These are phyloP conservation scores for Paragyromitra xinjiangensis DNA, from an alignment of 495 filamentous ascomycete genomes.

Conservation along the genomic window DNA sequence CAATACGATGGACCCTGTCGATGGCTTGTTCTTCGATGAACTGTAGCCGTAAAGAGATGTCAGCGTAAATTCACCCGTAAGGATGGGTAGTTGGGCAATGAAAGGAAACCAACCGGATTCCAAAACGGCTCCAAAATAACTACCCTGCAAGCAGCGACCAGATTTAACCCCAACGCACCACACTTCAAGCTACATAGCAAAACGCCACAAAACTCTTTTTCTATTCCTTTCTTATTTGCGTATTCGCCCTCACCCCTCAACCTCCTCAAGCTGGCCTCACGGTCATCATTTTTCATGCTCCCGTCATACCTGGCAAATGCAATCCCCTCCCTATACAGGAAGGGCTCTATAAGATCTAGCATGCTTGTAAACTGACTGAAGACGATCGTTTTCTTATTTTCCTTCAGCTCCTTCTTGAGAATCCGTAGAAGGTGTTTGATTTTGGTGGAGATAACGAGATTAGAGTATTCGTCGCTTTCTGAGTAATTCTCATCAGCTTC, in stretches of 20 bases:
- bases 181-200: constrained; percentile 93
- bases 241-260: constrained; percentile 63
- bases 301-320: constrained; percentile 91
- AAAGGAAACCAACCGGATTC: constrained; percentile 76
- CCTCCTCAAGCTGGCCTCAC: constrained; percentile 77
- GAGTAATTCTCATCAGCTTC: constrained; percentile 61
- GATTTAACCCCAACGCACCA: constrained; percentile 89
- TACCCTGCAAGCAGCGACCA: constrained; percentile 91
- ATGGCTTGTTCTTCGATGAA: constrained; percentile 99
- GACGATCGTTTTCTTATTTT: constrained; percentile 90
- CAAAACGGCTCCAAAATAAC: constrained; percentile 97
- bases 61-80: constrained; percentile 4
- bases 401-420: constrained; percentile 75
- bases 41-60: constrained; percentile 56
- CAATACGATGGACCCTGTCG: constrained; percentile 94
- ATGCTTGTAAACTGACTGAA: constrained; percentile 93
- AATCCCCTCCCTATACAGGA: constrained; percentile 75
- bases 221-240: constrained; percentile 66
- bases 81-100: constrained; percentile 7
- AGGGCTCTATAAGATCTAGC: constrained; percentile 94
- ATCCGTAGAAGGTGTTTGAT: constrained; percentile 83
- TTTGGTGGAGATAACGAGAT: constrained; percentile 80
- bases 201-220: constrained; percentile 67
- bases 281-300: constrained; percentile 90
- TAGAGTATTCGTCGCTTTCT: constrained; percentile 59